phyloP scores from a whole-genome alignment of 169 alveolate species.

The Cryptosporidium parvum region DNA sequence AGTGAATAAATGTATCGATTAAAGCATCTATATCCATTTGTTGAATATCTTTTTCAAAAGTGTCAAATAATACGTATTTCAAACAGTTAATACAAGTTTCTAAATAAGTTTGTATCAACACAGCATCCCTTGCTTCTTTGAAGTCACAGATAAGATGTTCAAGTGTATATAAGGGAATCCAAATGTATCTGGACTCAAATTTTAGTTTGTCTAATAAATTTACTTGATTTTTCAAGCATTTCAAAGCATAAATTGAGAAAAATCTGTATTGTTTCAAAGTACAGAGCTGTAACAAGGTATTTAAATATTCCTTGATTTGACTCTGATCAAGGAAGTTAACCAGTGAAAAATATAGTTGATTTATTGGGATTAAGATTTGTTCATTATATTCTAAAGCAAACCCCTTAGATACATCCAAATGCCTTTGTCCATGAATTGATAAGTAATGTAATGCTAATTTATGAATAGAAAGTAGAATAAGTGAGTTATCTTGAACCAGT shows the following conservation, averaged over 20 bases:
- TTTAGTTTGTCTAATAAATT: neutral
- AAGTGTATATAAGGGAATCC: constrained; percentile 41
- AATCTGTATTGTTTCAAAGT: constrained; percentile 12
- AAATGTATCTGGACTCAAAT: neutral
- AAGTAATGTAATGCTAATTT: neutral
- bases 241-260: neutral
- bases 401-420: constrained; percentile 16
- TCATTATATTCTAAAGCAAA: constrained; percentile 1
- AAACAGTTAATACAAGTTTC: constrained; percentile 28
- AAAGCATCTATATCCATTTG: neutral
- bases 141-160: constrained; percentile 7
- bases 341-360: constrained; percentile 6
- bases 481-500: constrained; percentile 10
- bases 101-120: neutral
- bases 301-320: constrained; percentile 35
- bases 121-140: neutral
- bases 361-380: constrained; percentile 1
- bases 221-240: constrained; percentile 1
- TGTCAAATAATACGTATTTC: neutral
- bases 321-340: neutral
- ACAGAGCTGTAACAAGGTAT: constrained; percentile 1
- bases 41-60: neutral
- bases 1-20: constrained; percentile 21
- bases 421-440: constrained; percentile 1
- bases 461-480: constrained; percentile 1